These are phyloP conservation scores for Torulaspora gathmanii DNA, from an alignment of 805 yeast genomes.

Conservation along the genomic window DNA sequence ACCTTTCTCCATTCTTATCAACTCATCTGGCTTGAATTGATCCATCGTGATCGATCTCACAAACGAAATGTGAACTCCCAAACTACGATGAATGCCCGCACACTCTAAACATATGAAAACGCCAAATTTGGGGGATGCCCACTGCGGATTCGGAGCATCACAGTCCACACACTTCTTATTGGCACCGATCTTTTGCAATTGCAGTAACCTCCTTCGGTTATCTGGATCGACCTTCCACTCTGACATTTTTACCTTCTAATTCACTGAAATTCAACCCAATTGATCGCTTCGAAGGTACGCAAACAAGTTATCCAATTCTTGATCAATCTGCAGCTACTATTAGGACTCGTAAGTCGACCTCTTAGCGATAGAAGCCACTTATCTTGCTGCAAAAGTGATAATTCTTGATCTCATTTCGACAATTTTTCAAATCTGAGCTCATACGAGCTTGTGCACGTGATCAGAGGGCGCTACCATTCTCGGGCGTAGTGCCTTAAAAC, in stretches of 20 bases:
- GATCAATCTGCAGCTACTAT: not conserved
- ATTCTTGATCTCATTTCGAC: not conserved
- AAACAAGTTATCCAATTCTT: not conserved
- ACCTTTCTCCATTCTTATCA: slow-evolving; percentile 86
- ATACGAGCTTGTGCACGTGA: too few species aligned
- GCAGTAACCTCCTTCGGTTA: slow-evolving; percentile 70
- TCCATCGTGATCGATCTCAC: slow-evolving; percentile 98
- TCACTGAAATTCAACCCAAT: not conserved
- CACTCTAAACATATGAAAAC: slow-evolving; percentile 95
- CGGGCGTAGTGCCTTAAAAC: not conserved
- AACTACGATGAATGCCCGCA: slow-evolving; percentile 93
- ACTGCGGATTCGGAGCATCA: slow-evolving; percentile 92
- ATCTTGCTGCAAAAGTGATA: not conserved
- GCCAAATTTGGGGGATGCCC: slow-evolving; percentile 99
- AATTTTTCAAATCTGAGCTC: not conserved
- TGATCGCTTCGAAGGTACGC: not conserved
- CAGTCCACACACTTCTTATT: slow-evolving; percentile 94
- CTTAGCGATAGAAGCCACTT: too few species aligned
- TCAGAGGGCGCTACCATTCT: not conserved
- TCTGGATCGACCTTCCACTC: slow-evolving; percentile 94
- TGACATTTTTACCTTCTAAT: slow-evolving; percentile 33
- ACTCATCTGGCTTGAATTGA: slow-evolving; percentile 91
- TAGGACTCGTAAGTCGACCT: not conserved
- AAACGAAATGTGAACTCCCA: slow-evolving; percentile 95
- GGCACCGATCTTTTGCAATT: slow-evolving; percentile 73